These are phyloP conservation scores for Fusarium staphyleae DNA, from an alignment of 2,329 filamentous ascomycete species.

Conservation along the genomic window DNA sequence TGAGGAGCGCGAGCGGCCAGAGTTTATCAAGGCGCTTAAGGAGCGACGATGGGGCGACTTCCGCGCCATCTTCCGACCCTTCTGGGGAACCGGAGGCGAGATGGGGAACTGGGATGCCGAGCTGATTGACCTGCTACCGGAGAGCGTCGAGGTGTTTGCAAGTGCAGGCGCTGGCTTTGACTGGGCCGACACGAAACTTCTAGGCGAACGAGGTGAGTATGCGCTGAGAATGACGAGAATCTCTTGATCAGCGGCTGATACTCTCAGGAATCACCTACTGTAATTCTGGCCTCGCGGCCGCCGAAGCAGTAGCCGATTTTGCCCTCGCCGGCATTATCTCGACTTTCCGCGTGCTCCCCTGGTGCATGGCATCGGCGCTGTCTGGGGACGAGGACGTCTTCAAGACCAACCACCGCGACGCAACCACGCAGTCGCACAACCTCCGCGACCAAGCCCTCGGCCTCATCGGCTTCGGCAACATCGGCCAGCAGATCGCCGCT, in stretches of 20 bases:
- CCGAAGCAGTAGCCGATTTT: conserved; percentile 76
- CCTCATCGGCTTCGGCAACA: conserved; percentile 73
- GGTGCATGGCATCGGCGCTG: conserved; percentile 65
- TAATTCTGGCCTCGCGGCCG: conserved; percentile 73
- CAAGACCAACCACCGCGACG: conserved; percentile 64
- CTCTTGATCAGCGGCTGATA: conserved; percentile 4
- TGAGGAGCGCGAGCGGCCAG: conserved; percentile 58
- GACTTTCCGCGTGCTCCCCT: conserved; percentile 72
- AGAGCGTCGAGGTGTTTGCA: conserved; percentile 66
- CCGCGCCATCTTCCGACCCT: conserved; percentile 63
- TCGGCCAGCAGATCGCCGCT: conserved; percentile 68
- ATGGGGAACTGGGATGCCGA: conserved; percentile 71
- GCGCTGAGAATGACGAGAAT: background rate
- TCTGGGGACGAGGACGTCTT: conserved; percentile 52
- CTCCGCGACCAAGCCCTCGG: conserved; percentile 68
- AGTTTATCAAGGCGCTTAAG: conserved; percentile 57
- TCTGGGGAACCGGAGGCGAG: conserved; percentile 69
- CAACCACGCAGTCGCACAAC: conserved; percentile 68
- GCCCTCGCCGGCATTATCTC: conserved; percentile 73
- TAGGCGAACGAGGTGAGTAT: conserved; percentile 64
- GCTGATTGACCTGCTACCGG: conserved; percentile 62
- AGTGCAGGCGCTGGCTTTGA: conserved; percentile 71
- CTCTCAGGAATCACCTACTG: conserved; percentile 69
- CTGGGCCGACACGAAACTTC: conserved; percentile 67
- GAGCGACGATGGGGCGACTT: conserved; percentile 64